Conservation (phyloP, 2,329 filamentous ascomycete genomes). For the Beauveria sp. region DNA sequence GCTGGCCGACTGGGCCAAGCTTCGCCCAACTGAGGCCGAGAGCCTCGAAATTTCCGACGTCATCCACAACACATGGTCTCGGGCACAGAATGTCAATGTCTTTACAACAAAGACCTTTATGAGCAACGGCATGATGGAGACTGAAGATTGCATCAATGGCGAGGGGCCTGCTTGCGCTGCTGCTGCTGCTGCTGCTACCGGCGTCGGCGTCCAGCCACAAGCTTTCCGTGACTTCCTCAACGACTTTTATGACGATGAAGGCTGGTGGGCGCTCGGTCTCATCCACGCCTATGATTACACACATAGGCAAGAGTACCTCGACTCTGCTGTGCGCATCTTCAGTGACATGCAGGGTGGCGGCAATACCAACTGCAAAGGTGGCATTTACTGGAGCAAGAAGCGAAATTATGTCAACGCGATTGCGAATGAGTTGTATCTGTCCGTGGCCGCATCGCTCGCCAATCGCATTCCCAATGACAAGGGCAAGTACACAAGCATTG, state of each 20-base stretch:
- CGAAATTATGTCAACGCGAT: constrained; percentile 45
- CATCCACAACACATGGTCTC: constrained; percentile 36
- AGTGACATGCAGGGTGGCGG: constrained; percentile 46
- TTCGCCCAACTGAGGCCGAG: constrained; percentile 27
- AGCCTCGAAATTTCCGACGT: constrained; percentile 31
- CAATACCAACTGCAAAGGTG: constrained; percentile 41
- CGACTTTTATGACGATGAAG: constrained; percentile 51
- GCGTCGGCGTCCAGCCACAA: background rate
- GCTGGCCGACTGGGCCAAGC: constrained; percentile 45
- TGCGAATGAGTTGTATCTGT: constrained; percentile 50
- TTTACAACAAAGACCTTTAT: constrained; percentile 30
- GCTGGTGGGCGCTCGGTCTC: constrained; percentile 56
- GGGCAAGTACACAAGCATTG: constrained; percentile 36
- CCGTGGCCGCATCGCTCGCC: constrained; percentile 44
- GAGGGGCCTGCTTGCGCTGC: background rate
- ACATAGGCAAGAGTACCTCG: constrained; percentile 40
- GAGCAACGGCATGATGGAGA: constrained; percentile 26
- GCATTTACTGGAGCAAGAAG: constrained; percentile 50
- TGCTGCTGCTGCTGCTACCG: background rate
- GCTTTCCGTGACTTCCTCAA: constrained; percentile 38
- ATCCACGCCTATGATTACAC: constrained; percentile 50
- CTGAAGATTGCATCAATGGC: constrained; percentile 27
- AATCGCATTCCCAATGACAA: constrained; percentile 35
- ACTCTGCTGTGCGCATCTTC: constrained; percentile 45
- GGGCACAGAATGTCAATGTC: constrained; percentile 34